Evolutionary conservation across 176 grass and related monocot species (phyloP).

Genomic region (Luzula sylvatica): DNA sequence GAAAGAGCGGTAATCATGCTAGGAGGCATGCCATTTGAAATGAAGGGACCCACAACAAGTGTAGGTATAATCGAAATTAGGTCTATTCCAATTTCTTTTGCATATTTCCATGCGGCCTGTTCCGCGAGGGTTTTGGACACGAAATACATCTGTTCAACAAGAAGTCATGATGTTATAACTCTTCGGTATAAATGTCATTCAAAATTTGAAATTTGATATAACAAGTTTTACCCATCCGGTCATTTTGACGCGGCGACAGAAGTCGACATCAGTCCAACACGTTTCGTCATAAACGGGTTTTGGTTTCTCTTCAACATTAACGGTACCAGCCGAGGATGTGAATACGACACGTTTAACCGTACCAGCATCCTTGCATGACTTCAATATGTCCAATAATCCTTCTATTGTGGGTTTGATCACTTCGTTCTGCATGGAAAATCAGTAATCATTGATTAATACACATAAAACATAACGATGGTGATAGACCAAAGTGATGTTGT

Average conservation of each 20-base stretch:
- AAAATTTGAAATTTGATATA: not conserved
- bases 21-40: constrained; percentile 63
- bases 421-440: constrained; percentile 48
- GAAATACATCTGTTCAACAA: constrained; percentile 71
- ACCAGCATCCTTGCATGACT: constrained; percentile 68
- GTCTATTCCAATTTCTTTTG: constrained; percentile 43
- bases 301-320: constrained; percentile 49
- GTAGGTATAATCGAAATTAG: constrained; percentile 78
- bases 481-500: no score
- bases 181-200: not conserved
- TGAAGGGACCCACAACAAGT: constrained; percentile 79
- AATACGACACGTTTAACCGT: constrained; percentile 75
- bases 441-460: no score
- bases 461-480: no score
- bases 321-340: constrained; percentile 75
- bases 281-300: constrained; percentile 47
- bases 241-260: constrained; percentile 83
- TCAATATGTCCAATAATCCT: constrained; percentile 77
- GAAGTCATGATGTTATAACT: not conserved
- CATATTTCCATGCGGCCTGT: constrained; percentile 70
- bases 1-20: constrained; percentile 71
- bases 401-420: constrained; percentile 79
- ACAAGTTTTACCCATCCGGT: constrained; percentile 61
- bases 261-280: constrained; percentile 73
- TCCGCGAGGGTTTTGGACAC: constrained; percentile 72